Evolutionary conservation across 202 grass and related monocot genomes (phyloP).

Genomic region (Brachypodium distachyon): DNA sequence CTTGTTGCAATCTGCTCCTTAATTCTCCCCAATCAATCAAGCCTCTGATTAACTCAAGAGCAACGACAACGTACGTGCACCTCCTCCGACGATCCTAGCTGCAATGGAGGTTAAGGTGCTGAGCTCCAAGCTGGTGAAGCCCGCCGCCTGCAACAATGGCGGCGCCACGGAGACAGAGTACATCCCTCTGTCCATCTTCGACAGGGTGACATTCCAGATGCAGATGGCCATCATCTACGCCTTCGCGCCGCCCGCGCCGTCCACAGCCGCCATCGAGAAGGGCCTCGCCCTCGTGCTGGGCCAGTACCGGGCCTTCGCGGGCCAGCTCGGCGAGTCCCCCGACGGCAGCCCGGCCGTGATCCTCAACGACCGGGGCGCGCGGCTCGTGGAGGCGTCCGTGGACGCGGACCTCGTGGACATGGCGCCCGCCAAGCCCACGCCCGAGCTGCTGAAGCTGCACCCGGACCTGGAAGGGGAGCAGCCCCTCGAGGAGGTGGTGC

Average conservation of each 20-base stretch:
- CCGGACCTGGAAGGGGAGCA: slow-evolving; percentile 6
- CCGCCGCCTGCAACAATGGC: slow-evolving; percentile 20
- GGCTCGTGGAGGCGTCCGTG: slow-evolving; percentile 37
- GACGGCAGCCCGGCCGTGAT: slow-evolving; percentile 15
- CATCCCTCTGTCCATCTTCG: slow-evolving; percentile 50
- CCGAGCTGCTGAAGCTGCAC: slow-evolving; percentile 34
- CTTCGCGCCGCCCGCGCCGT: slow-evolving; percentile 27
- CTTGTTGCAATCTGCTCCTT: background rate
- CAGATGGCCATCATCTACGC: slow-evolving; percentile 61
- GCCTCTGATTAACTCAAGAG: background rate
- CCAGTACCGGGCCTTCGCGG: slow-evolving; percentile 39
- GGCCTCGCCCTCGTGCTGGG: slow-evolving; percentile 28
- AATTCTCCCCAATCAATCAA: background rate
- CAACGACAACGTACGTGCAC: too few species aligned
- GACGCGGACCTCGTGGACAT: slow-evolving; percentile 26
- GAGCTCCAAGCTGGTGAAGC: slow-evolving; percentile 43
- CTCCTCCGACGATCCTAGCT: background rate
- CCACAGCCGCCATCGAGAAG: slow-evolving; percentile 24
- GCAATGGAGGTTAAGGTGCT: slow-evolving; percentile 35
- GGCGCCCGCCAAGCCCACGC: slow-evolving; percentile 33
- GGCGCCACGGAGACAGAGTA: background rate
- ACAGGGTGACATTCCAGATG: slow-evolving; percentile 33
- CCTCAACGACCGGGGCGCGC: slow-evolving; percentile 44
- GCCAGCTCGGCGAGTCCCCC: slow-evolving; percentile 25
- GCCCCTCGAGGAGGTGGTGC: slow-evolving; percentile 30